A percentile compares a stretch with the other conserved stretches of the same genome.
phyloP scores from a whole-genome alignment of 192 early-diverging fungal species.

The Phlyctochytrium bullatum region DNA sequence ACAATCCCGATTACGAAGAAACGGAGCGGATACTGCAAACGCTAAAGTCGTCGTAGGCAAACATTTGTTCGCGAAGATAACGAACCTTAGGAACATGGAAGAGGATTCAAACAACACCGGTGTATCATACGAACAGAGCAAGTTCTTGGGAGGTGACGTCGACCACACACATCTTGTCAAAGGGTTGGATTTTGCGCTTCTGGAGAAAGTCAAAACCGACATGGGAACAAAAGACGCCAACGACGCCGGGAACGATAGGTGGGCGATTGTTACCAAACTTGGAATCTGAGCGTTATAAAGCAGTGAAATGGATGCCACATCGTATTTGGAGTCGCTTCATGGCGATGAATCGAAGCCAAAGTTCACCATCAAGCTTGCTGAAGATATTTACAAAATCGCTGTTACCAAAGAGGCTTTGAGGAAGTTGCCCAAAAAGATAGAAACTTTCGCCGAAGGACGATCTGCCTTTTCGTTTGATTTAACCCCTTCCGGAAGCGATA shows the following conservation, averaged over 20 bases:
- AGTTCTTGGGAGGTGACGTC: slow-evolving; percentile 84
- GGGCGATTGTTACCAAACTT: no score
- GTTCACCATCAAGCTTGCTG: slow-evolving; percentile 42
- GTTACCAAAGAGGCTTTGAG: slow-evolving; percentile 35
- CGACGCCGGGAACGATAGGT: background rate
- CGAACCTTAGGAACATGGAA: no score
- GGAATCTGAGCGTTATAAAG: no score
- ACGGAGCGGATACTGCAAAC: slow-evolving; percentile 61
- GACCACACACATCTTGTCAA: slow-evolving; percentile 91
- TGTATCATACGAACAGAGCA: slow-evolving; percentile 64
- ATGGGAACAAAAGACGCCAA: slow-evolving; percentile 23
- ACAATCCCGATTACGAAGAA: slow-evolving; percentile 64
- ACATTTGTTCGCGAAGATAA: no score
- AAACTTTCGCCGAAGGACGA: slow-evolving; percentile 72
- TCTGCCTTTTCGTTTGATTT: slow-evolving; percentile 75
- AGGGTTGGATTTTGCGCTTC: slow-evolving; percentile 82
- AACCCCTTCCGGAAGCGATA: slow-evolving; percentile 43
- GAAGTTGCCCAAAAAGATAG: slow-evolving; percentile 51
- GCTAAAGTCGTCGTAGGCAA: slow-evolving; percentile 23
- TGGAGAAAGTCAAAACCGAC: slow-evolving; percentile 64
- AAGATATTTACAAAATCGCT: slow-evolving; percentile 47
- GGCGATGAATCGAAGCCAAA: slow-evolving; percentile 34
- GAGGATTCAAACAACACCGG: slow-evolving; percentile 3
- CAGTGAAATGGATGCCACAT: slow-evolving; percentile 39
- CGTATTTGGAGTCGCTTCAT: slow-evolving; percentile 46